Percentiles rank a stretch among this genome's conserved stretches.
Evolutionary conservation across 2,329 filamentous ascomycete genomes (phyloP).

Genomic region (Penicillium glabrum): DNA sequence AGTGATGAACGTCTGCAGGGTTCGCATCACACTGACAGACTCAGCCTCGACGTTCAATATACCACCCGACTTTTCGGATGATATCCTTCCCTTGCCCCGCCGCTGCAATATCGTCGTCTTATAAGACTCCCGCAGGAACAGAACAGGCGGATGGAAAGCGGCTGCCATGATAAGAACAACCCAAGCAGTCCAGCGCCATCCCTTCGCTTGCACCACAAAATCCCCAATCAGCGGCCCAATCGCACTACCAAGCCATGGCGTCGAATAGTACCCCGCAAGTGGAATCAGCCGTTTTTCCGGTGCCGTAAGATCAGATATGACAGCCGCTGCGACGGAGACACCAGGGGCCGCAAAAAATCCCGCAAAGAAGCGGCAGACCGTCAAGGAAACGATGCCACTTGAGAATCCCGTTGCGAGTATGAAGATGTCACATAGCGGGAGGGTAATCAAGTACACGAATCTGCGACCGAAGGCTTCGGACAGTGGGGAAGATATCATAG

Average conservation of each 20-base stretch:
- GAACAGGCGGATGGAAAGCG: slow-evolving; percentile 58
- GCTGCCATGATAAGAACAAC: slow-evolving; percentile 65
- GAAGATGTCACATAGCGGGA: slow-evolving; percentile 52
- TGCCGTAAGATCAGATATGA: slow-evolving; percentile 59
- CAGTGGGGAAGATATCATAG: slow-evolving; percentile 9
- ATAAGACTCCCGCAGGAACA: slow-evolving; percentile 64
- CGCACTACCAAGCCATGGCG: slow-evolving; percentile 16
- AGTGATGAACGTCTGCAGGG: slow-evolving; percentile 5
- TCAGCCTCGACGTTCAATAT: background rate
- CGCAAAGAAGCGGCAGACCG: slow-evolving; percentile 74
- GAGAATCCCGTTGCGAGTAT: slow-evolving; percentile 43
- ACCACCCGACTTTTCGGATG: background rate
- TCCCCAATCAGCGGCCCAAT: slow-evolving; percentile 66
- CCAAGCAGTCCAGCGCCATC: slow-evolving; percentile 75
- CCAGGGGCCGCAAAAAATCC: slow-evolving; percentile 58
- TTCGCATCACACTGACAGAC: background rate
- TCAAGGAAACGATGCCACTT: slow-evolving; percentile 67
- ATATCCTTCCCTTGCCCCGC: background rate
- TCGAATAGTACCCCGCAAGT: slow-evolving; percentile 17
- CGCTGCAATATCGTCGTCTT: slow-evolving; percentile 42
- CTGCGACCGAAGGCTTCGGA: slow-evolving; percentile 12
- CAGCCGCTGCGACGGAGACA: slow-evolving; percentile 67
- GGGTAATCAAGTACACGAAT: slow-evolving; percentile 4
- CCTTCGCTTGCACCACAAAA: slow-evolving; percentile 62
- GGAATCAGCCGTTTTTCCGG: slow-evolving; percentile 8